phyloP scores from a whole-genome alignment of 1,284 basidiomycete species.

The Termitomyces sp. region DNA sequence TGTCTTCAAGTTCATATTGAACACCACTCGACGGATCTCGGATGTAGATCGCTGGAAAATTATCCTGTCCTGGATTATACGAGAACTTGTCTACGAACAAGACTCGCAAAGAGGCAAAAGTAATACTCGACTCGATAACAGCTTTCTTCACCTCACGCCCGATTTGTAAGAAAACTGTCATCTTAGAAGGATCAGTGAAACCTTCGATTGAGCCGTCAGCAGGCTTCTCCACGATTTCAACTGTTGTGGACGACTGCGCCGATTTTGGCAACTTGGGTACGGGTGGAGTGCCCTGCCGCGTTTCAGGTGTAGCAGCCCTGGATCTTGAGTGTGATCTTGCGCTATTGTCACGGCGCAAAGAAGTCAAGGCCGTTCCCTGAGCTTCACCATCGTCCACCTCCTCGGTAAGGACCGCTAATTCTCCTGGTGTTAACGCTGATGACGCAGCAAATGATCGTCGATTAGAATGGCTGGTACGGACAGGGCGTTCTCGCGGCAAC shows the following conservation, averaged over 20 bases:
- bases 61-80: slow-evolving; percentile 88
- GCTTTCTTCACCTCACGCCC: slow-evolving; percentile 92
- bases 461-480: slow-evolving; percentile 42
- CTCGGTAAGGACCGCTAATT: slow-evolving; percentile 66
- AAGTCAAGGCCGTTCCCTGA: slow-evolving; percentile 3
- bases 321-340: slow-evolving; percentile 25
- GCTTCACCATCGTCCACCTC: slow-evolving; percentile 61
- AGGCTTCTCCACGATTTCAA: slow-evolving; percentile 9
- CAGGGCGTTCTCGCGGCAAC: slow-evolving; percentile 40
- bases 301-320: slow-evolving; percentile 32
- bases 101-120: slow-evolving; percentile 72
- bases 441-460: slow-evolving; percentile 62
- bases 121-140: slow-evolving; percentile 63
- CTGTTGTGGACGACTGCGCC: slow-evolving; percentile 24
- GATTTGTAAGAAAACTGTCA: slow-evolving; percentile 86
- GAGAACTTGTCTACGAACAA: slow-evolving; percentile 95
- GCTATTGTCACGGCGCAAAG: slow-evolving; percentile 21
- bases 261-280: slow-evolving; percentile 40
- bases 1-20: slow-evolving; percentile 93
- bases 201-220: slow-evolving; percentile 20
- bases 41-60: slow-evolving; percentile 95
- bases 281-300: slow-evolving; percentile 34
- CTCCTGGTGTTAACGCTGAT: slow-evolving; percentile 56
- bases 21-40: slow-evolving; percentile 88
- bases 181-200: slow-evolving; percentile 28